These are phyloP conservation scores for Fonsecaea monophora DNA, from an alignment of 2,329 filamentous ascomycete genomes.

Conservation along the genomic window DNA sequence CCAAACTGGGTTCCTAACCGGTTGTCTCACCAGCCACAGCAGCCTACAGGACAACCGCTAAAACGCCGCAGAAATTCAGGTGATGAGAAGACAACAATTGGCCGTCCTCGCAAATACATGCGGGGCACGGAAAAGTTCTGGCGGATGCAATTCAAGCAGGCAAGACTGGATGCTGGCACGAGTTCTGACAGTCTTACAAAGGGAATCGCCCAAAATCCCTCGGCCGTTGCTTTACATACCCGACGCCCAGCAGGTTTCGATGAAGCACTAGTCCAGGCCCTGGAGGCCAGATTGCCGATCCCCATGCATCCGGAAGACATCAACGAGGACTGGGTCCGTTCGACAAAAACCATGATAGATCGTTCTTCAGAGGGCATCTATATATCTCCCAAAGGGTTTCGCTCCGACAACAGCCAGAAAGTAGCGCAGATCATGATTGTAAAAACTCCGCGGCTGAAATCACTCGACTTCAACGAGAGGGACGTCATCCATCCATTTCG, in stretches of 20 bases:
- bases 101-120: slow-evolving; percentile 40
- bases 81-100: slow-evolving; percentile 14
- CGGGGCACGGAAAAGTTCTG: slow-evolving; percentile 41
- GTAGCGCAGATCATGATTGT: slow-evolving; percentile 35
- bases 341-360: slow-evolving; percentile 33
- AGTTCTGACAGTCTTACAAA: background rate
- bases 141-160: slow-evolving; percentile 35
- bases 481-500: slow-evolving; percentile 23
- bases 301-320: slow-evolving; percentile 34
- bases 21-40: background rate
- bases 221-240: slow-evolving; percentile 31
- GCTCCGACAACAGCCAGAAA: slow-evolving; percentile 15
- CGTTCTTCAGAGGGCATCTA: slow-evolving; percentile 48
- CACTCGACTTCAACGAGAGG: slow-evolving; percentile 40
- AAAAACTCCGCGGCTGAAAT: slow-evolving; percentile 30
- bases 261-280: slow-evolving; percentile 33
- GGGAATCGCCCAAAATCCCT: slow-evolving; percentile 35
- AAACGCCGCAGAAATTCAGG: background rate
- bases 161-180: slow-evolving; percentile 15
- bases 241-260: slow-evolving; percentile 38
- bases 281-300: slow-evolving; percentile 35
- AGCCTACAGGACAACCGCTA: background rate
- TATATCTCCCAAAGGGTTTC: slow-evolving; percentile 44
- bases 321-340: slow-evolving; percentile 36
- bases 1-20: background rate